phyloP scores from a whole-genome alignment of 176 grass and related monocot species.

The Musa beccarii region DNA sequence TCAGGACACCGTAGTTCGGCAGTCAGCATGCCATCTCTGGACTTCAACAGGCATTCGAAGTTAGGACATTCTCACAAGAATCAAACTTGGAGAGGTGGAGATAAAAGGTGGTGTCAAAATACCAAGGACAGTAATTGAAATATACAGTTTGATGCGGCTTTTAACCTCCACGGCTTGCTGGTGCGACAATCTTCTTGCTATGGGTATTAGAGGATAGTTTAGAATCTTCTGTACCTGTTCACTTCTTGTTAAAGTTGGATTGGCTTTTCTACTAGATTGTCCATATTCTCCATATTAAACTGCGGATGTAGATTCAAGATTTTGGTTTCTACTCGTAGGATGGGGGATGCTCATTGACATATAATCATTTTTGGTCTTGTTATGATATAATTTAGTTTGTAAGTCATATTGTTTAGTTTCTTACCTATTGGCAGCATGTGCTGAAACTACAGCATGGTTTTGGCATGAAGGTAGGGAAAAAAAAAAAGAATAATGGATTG shows the following conservation, averaged over 20 bases:
- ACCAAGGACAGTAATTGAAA: background rate
- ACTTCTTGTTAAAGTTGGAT: background rate
- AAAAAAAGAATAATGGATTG: no score
- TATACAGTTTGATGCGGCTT: background rate
- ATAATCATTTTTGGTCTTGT: no score
- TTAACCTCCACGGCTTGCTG: background rate
- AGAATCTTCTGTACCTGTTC: background rate
- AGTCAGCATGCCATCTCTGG: no score
- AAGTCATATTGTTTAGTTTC: no score
- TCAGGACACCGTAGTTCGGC: no score
- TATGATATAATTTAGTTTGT: no score
- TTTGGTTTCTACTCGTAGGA: no score
- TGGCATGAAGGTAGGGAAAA: no score
- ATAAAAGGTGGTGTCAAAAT: background rate
- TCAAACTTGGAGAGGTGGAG: background rate
- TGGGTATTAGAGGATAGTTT: background rate
- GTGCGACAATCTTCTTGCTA: background rate
- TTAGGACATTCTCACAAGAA: background rate
- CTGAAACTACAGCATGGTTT: no score
- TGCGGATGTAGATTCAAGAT: background rate
- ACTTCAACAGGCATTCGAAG: no score
- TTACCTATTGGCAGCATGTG: no score
- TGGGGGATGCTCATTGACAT: no score
- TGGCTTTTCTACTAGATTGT: background rate
- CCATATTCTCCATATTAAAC: background rate